A percentile compares a stretch with the other conserved stretches of the same genome.
These are phyloP conservation scores for Sclerotinia trifoliorum DNA, from an alignment of 2,329 filamentous ascomycete genomes.

Conservation along the genomic window DNA sequence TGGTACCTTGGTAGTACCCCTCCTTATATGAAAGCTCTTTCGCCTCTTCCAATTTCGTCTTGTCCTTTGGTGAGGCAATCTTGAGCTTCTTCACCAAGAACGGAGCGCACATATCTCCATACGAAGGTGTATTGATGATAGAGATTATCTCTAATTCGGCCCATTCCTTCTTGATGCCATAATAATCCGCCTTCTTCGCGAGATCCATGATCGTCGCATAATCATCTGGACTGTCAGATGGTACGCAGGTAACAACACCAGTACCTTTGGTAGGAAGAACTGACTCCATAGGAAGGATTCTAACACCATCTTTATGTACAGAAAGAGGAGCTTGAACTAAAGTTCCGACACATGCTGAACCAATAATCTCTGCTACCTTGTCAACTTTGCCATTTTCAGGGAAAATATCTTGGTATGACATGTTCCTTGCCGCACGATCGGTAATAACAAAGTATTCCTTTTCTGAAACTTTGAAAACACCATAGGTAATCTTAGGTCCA, in stretches of 20 bases:
- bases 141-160: conserved; percentile 85
- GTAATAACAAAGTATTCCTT: conserved; percentile 84
- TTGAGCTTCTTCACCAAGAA: conserved; percentile 88
- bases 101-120: conserved; percentile 80
- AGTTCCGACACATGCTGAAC: conserved; percentile 82
- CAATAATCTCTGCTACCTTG: conserved; percentile 71
- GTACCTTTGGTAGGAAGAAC: conserved; percentile 93
- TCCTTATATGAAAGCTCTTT: conserved; percentile 98
- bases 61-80: conserved; percentile 94
- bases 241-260: conserved; percentile 92
- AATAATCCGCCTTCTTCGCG: conserved; percentile 92
- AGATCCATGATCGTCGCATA: conserved; percentile 86
- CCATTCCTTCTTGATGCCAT: conserved; percentile 96
- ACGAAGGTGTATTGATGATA: conserved; percentile 84
- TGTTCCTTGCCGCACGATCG: conserved; percentile 83
- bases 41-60: conserved; percentile 84
- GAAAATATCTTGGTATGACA: conserved; percentile 91
- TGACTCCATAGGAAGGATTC: conserved; percentile 92
- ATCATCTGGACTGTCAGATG: conserved; percentile 94
- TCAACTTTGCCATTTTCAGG: conserved; percentile 72
- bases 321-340: conserved; percentile 87
- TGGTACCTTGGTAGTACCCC: conserved; percentile 91
- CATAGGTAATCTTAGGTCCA: conserved; percentile 84
- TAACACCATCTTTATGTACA: conserved; percentile 76
- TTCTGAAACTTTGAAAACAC: conserved; percentile 75